Base-by-base conservation (phyloP, 352 stramenopile species). In the Phytopythium kandeliae region DNA sequence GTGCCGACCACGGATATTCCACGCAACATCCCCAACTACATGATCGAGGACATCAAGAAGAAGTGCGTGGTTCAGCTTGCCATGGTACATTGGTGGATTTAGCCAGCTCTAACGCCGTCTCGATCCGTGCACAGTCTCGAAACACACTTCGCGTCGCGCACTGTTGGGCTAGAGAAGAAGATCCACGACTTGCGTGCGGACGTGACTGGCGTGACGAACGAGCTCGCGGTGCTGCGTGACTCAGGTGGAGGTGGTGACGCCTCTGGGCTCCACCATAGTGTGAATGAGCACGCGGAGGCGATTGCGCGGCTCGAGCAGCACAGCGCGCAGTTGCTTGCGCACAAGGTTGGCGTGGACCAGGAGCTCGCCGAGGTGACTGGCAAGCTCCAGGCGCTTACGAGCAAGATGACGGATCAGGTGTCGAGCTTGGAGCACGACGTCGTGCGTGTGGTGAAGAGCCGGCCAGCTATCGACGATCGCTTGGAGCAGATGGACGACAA, bases 301-400 rank as follows among this genome's bases (percentile, higher is more conserved):
- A 85, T 90, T 36, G 56, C 62, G 37, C 73, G 82, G 42, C 66
- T 92, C 13, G 82, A 92, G 50, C 80, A 86, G 57, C 77, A 90
- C 46, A 88, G 78, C 49, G 69, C 67, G 8, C 70, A 73, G 28
- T 43, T 90, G 34, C 56, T 89, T 6, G 71, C 69, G 9, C 86
- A 72, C 62, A 85, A 85, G 57, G 73, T 78, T 2, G 65, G 63
- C 38, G 63, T 85, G 17, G 79, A 89, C 34, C 65, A 84, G 41
- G 79, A 90, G 26, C 45, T 90, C 16, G 62, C 70, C 26, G 74
- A 87, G 33, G 52, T 86, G 15, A 58, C 57, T 53, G 72, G 59
- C 44, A 87, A 86, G 36, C 46, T 89, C 46, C 86, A 87, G 52
- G 57, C 56, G 15, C 48, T 89, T 28, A 60, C 71, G 21, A 72